Conservation (phyloP, 202 grass and related monocot genomes). For the Dendrocalamus latiflorus region DNA sequence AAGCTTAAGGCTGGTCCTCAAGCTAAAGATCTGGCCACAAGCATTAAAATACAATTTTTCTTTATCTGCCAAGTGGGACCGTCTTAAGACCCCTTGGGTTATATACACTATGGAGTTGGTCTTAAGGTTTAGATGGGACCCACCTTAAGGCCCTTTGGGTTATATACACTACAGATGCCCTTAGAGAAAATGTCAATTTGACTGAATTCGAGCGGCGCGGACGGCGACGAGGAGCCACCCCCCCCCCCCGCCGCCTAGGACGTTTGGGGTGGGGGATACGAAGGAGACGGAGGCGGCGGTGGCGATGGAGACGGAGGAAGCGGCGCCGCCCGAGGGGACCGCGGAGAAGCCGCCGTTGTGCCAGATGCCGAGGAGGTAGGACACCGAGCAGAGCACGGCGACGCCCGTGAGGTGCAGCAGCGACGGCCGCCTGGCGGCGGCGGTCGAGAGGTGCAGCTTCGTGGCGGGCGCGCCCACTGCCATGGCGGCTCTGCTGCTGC, state of each 20-base stretch:
- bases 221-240: no score
- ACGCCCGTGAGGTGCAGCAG: slow-evolving; percentile 50
- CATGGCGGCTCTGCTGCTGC: slow-evolving; percentile 19
- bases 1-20: no score
- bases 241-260: background rate
- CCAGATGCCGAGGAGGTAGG: slow-evolving; percentile 70
- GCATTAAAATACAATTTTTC: no score
- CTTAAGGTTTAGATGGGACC: no score
- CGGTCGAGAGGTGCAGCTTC: slow-evolving; percentile 40
- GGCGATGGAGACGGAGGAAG: slow-evolving; percentile 35
- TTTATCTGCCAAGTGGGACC: no score
- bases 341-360: slow-evolving; percentile 56
- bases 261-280: background rate
- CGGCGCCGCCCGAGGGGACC: background rate
- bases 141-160: no score
- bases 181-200: no score
- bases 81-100: no score
- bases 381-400: slow-evolving; percentile 56
- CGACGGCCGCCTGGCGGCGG: slow-evolving; percentile 32
- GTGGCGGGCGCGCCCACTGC: slow-evolving; percentile 37
- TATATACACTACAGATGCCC: no score
- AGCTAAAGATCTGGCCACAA: no score
- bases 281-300: slow-evolving; percentile 36
- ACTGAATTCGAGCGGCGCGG: slow-evolving; percentile 51
- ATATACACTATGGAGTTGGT: no score